Conservation (phyloP, 2,329 filamentous ascomycete genomes). For the Magnaporthiopsis rhizophila region DNA sequence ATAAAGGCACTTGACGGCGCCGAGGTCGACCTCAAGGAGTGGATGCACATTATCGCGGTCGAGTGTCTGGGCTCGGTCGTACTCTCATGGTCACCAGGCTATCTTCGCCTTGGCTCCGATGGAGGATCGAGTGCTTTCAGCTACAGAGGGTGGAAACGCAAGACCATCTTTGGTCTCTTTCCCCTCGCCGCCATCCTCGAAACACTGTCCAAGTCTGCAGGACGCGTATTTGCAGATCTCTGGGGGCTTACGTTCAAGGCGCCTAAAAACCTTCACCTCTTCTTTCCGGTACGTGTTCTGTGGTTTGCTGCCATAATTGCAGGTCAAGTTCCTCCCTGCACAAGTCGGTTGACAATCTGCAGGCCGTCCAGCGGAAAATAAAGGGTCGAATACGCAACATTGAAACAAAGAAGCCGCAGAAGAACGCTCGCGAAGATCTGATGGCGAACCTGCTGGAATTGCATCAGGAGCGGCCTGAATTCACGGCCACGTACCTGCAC, state of each 20-base stretch:
- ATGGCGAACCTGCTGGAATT: conserved; percentile 38
- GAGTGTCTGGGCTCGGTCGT: conserved; percentile 43
- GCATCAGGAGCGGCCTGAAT: conserved; percentile 35
- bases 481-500: conserved; percentile 38
- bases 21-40: conserved; percentile 40
- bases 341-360: background rate
- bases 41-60: conserved; percentile 49
- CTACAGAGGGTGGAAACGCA: conserved; percentile 42
- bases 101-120: conserved; percentile 35
- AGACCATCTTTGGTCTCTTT: conserved; percentile 44
- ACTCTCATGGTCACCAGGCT: conserved; percentile 43
- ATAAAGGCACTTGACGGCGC: conserved; percentile 28
- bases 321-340: background rate
- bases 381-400: conserved; percentile 5
- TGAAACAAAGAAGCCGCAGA: conserved; percentile 10
- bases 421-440: conserved; percentile 30
- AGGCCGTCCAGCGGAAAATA: conserved; percentile 23
- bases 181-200: conserved; percentile 32
- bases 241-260: conserved; percentile 40
- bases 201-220: conserved; percentile 26
- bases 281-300: conserved; percentile 36
- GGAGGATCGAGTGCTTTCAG: conserved; percentile 38
- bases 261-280: conserved; percentile 34
- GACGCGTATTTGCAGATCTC: conserved; percentile 30
- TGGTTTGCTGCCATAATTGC: background rate